These are phyloP conservation scores for Penicillium sp. DNA, from an alignment of 2,329 filamentous ascomycete genomes.

Conservation along the genomic window DNA sequence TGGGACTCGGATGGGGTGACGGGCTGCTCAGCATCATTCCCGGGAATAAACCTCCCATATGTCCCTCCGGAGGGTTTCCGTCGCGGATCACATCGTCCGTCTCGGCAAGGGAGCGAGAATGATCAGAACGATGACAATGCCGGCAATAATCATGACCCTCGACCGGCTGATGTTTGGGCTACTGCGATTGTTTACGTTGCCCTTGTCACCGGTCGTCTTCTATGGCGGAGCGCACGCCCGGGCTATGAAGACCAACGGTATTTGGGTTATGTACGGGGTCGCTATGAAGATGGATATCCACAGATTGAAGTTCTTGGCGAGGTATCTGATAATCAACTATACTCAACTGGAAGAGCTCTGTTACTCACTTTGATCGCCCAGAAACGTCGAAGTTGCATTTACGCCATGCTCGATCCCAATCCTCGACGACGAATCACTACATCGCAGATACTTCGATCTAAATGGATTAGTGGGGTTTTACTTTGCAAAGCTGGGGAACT, in stretches of 20 bases:
- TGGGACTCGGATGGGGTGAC: neutral
- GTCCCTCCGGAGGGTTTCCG: constrained; percentile 16
- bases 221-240: constrained; percentile 24
- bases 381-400: constrained; percentile 25
- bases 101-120: neutral
- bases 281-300: constrained; percentile 21
- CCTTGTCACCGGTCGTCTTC: constrained; percentile 22
- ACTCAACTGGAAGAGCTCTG: too few species aligned
- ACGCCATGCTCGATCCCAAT: constrained; percentile 29
- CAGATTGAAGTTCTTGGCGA: constrained; percentile 24
- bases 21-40: constrained; percentile 9
- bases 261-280: constrained; percentile 20
- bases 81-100: neutral
- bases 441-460: constrained; percentile 19
- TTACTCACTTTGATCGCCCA: constrained; percentile 3
- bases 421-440: constrained; percentile 21
- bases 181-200: constrained; percentile 27
- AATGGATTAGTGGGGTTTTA: constrained; percentile 24
- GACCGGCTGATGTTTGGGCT: constrained; percentile 27
- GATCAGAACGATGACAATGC: neutral
- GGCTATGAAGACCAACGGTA: constrained; percentile 23
- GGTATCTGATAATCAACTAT: too few species aligned
- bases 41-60: constrained; percentile 15
- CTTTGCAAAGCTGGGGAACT: constrained; percentile 22
- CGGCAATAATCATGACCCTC: constrained; percentile 7